Base-by-base conservation (phyloP, 2,329 filamentous ascomycete genomes). In the Diplodia corticola region DNA sequence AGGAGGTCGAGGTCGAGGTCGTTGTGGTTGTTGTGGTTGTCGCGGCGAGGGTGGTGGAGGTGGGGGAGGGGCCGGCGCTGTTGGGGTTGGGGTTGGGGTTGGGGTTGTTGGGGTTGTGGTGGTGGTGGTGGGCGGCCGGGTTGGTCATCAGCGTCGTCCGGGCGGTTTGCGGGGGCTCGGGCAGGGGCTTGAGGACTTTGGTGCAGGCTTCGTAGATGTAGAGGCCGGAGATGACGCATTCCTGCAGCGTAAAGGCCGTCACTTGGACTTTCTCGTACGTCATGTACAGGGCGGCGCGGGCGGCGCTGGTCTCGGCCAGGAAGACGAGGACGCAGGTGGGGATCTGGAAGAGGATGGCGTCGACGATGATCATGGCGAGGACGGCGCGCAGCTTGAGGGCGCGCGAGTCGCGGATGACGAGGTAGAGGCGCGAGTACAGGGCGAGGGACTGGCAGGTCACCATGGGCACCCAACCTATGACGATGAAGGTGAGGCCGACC, bases 371-470 rank as follows among this genome's bases (percentile, higher is more conserved):
- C 82, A 89, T 87, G 64, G 73, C 79, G 0, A 88, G 76, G 0
- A 86, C 82, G 9, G 79, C 77, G 5, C 79, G 80, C 0, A 89
- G 77, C 2, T 83, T 73, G 1, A n/a, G 17, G 40, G n/a, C 7
- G n/a, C 74, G 74, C 10, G 80, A 77, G 53, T 86, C 84, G n/a
- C 81, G 81, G 3, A 86, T 76, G 13, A 89, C 80, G 1, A 89
- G 78, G 71, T 89, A 86, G 0, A 89, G 80, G 7, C 87, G 81
- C 0, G 86, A 89, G 77, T 86, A 89, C 1, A 89, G 77, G 1
- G 89, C 87, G 13, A 89, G 70, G 0, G 84, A 83, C 72, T 88
- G 85, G 1, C 87, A 87, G 1, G 86, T 87, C 0, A 89, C 83
- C 85, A 89, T 88, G 1, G 77, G 70, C 73, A 83, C 84, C 84